These are phyloP conservation scores for Atalantia buxifolia DNA, from an alignment of 345 rosid genomes.

Conservation along the genomic window DNA sequence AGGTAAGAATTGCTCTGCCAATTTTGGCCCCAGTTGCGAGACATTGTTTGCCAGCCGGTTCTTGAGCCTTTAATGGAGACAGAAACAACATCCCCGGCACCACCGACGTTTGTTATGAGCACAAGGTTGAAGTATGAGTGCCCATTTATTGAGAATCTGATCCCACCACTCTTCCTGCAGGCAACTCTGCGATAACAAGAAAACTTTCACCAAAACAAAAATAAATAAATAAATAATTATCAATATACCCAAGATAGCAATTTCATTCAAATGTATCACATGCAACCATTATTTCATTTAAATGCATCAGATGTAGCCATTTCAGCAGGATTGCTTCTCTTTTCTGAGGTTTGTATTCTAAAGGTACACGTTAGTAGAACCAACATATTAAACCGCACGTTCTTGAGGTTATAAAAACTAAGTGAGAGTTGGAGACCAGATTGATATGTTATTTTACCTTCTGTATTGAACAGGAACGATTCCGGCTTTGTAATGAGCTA, in stretches of 20 bases:
- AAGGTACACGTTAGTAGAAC: too few relatives aligned
- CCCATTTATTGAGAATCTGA: conserved; percentile 25
- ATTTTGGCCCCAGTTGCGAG: conserved; percentile 29
- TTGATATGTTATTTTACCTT: conserved; percentile 15
- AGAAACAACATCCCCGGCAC: conserved; percentile 26
- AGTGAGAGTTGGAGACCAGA: neutral
- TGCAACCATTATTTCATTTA: neutral
- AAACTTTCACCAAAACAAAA: too few relatives aligned
- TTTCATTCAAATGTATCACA: neutral
- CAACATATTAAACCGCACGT: too few relatives aligned
- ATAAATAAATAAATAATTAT: too few relatives aligned
- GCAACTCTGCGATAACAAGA: conserved; percentile 10
- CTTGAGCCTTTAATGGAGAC: conserved; percentile 19
- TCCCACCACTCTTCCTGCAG: conserved; percentile 19
- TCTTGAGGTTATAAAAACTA: neutral
- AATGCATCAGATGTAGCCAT: too few relatives aligned
- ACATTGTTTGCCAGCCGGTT: conserved; percentile 25
- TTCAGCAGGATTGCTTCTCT: too few relatives aligned
- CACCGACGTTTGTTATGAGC: conserved; percentile 26
- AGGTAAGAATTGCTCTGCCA: conserved; percentile 29
- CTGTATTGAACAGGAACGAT: conserved; percentile 33
- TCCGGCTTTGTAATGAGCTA: conserved; percentile 33
- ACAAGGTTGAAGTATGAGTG: conserved; percentile 29
- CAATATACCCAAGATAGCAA: too few relatives aligned
- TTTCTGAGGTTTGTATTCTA: too few relatives aligned